Evolutionary conservation across 2,329 filamentous ascomycete genomes (phyloP), one percentile per base, ranked within the genome.

Genomic region (Microcyclospora tardicrescens): DNA sequence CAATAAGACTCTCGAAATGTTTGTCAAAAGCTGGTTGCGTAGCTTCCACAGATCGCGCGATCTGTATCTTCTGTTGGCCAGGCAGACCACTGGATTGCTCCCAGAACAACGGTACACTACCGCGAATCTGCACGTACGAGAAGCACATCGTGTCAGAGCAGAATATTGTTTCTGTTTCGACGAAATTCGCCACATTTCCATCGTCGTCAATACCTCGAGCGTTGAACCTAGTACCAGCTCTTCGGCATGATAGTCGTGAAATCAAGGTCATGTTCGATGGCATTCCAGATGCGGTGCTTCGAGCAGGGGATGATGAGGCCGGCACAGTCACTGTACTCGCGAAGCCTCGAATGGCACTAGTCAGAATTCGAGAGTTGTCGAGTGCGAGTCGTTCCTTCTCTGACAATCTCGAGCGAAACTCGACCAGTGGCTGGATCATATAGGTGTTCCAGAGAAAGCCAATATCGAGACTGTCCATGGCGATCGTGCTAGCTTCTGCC

Each of bases 371-470:
- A 14, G 86, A 94, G 2, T 73, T 69, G 64, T 98, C 91, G n/a
- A 98, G 71, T 4, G 77, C 78, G 43, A 76, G 72, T 48, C 80
- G 81, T 50, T 95, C 85, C 38, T 75, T 72, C 5, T 75, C 73
- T 43, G 84, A 73, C 34, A 98, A 70, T 13, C 84, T 75, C 24
- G 81, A 86, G 33, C 91, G 79, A 58, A 98, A 96, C 58, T 86
- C 75, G 24, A 95, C 79, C 38, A 98, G 69, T 5, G 91, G 87
- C 47, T 82, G 80, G 52, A 98, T 94, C 86, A 98, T 95, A 63
- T 93, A 95, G 3, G 85, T 93, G 57, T 98, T 98, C 91, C 91
- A 98, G 13, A 98, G 65, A 57, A 94, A 95, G 1, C 83, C 81
- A 53, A 86, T 81, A 59, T 98, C 86, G 44, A 96, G 78, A 54